Evolutionary conservation across 2,329 filamentous ascomycete genomes (phyloP).

Genomic region (Penicillium sp.): DNA sequence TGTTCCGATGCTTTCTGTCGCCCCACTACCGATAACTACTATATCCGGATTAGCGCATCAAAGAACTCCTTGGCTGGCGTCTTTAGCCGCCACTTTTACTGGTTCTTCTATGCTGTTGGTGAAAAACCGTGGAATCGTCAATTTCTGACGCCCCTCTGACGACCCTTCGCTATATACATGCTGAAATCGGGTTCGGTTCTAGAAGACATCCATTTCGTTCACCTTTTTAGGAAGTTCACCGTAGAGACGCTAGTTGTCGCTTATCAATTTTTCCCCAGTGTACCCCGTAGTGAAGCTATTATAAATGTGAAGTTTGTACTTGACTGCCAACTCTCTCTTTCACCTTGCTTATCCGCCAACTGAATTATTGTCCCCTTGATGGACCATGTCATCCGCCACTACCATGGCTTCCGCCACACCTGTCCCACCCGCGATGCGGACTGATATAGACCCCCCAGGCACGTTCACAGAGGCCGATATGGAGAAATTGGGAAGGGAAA

Average conservation of each 20-base stretch:
- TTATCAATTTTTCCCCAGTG: conserved; percentile 8
- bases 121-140: background rate
- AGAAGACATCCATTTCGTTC: conserved; percentile 2
- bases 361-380: background rate
- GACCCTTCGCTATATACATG: background rate
- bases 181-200: background rate
- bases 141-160: background rate
- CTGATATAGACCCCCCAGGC: conserved; percentile 6
- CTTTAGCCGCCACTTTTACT: conserved; percentile 2
- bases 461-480: conserved; percentile 39
- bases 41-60: conserved; percentile 20
- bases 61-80: conserved; percentile 10
- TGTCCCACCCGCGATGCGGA: conserved; percentile 1
- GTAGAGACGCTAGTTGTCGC: conserved; percentile 11
- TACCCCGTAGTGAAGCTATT: background rate
- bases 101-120: background rate
- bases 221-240: conserved; percentile 23
- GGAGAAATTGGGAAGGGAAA: conserved; percentile 65
- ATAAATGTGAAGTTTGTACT: background rate
- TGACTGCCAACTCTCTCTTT: background rate
- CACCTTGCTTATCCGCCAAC: no score
- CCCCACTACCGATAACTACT: conserved; percentile 31
- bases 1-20: background rate
- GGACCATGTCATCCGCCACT: background rate
- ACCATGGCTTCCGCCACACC: background rate